A percentile compares a stretch with the other conserved stretches of the same genome.
Conservation (phyloP, 176 grass and related monocot species). For the Dendrocalamus sinicus region DNA sequence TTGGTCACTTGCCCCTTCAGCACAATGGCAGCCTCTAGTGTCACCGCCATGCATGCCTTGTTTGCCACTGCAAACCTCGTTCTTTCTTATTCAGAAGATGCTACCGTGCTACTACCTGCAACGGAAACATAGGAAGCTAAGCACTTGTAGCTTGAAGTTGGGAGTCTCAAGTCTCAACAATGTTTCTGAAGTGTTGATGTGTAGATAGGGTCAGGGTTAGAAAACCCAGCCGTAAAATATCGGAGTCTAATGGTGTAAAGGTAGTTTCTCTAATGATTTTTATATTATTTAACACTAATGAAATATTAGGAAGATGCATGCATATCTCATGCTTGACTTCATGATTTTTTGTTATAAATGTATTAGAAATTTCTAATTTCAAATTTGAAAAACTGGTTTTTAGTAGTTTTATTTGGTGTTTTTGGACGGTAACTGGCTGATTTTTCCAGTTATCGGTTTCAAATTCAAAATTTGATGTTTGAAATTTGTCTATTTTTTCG, state of each 20-base stretch:
- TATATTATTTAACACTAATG: too few species aligned
- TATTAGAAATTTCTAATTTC: too few species aligned
- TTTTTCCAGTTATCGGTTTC: too few species aligned
- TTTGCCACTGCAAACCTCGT: constrained; percentile 63
- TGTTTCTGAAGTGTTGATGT: not conserved
- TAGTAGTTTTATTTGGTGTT: rapidly evolving
- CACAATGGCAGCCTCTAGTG: constrained; percentile 60
- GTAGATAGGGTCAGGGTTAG: not conserved
- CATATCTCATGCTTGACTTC: too few species aligned
- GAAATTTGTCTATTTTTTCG: too few species aligned
- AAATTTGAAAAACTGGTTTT: too few species aligned
- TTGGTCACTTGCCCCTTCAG: constrained; percentile 65
- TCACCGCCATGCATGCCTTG: constrained; percentile 63
- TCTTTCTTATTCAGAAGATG: not conserved
- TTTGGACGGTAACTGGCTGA: rapidly evolving
- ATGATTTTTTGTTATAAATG: too few species aligned
- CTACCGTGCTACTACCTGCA: not conserved
- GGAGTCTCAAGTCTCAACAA: not conserved
- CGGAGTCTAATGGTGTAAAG: too few species aligned
- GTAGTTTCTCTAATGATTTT: too few species aligned
- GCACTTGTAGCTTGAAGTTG: constrained; percentile 3
- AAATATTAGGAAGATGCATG: too few species aligned
- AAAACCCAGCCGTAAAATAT: too few species aligned
- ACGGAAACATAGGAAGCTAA: not conserved
- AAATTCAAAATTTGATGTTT: too few species aligned